Base-by-base conservation (phyloP, 495 filamentous ascomycete genomes). In the Sordaria brevicollis region DNA sequence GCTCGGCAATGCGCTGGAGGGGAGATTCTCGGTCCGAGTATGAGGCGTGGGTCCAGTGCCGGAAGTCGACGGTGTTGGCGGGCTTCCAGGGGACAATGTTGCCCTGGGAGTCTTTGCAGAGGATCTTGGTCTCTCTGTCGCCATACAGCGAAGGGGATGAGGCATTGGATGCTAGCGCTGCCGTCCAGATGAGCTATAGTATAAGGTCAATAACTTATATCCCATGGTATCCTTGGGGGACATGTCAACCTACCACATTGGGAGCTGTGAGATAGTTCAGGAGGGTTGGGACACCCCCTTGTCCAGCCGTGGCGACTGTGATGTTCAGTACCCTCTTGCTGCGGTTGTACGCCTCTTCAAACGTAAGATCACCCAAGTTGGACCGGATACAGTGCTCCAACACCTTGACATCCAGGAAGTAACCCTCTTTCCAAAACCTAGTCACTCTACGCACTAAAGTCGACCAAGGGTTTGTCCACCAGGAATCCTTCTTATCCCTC, bases 231-330 rank as follows among this genome's bases (percentile, higher is more conserved):
- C 8, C 66, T 57, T 19, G 17, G 15, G 36, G 37, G 34, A 36
- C 25, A 31, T 33, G 34, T 38, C 17, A 25, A 89, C 90, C 68
- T 87, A 93, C 90, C 74, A 98, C 94, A 75, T 98, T 95, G 31
- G 94, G 94, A 13, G 94, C 92, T 15, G 94, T 98, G 66, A 98
- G 81, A 75, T 98, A 95, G 79, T 98, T 98, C 7, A 98, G 85
- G 25, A 97, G 79, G 70, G 90, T 93, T 9, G 94, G 94, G 2
- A 92, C 87, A 65, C 91, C 92, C n/a, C 88, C 88, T 49, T 89
- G 84, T 13, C 87, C 88, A 9, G 86, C 86, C 3, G 90, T 91
- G 2, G 90, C 90, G 43, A 98, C 89, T 1, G 93, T 97, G 76
- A 98, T 97, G 76, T 97, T 97, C 71, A 98, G 83, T 29, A 97